Evolutionary conservation across 495 filamentous ascomycete species (phyloP), one percentile per base, ranked within the genome.

Genomic region (Glonium stellatum): DNA sequence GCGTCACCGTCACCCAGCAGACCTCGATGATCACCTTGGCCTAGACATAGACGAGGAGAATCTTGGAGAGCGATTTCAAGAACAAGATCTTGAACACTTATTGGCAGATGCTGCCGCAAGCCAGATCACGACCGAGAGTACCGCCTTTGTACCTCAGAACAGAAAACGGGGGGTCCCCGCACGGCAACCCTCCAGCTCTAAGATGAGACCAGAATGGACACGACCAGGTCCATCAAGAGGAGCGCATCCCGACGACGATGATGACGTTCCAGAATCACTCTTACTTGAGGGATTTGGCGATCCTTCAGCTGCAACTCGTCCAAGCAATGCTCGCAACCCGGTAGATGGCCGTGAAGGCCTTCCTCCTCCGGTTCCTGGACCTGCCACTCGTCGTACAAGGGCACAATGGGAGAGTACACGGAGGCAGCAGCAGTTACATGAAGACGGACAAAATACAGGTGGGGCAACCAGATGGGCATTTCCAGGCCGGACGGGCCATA

Each of bases 251-350:
- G 62, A 69, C 31, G 82, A 80, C 18, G 89, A 96, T 68, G 92
- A 96, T 54, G 93, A 97, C 64, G 93, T 98, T 0, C 93, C 93
- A 3, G 82, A 83, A 35, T 97, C 92, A 13, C 78, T 98, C 52
- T 73, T 97, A 27, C 82, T 97, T 23, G 93, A 97, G 71, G 76
- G 70, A 34, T 18, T 48, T 21, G 57, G 56, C 23, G 54, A 58
- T 18, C 34, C 58, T 21, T 31, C 57, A 5, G 52, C 50, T 11
- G 23, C 54, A 27, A 13, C 39, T 18, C 47, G n/a, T 15, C 27
- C 49, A 35, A 51, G 57, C 11, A 52, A 48, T 15, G 49, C 21
- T 22, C 46, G 47, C 13, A 19, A 25, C 15, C 54, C 57, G 21
- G 21, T 35, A 3, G 48, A 23, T 34, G 21, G 15, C 19, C 60